Evolutionary conservation across 805 yeast genomes (phyloP), one percentile per base, ranked within the genome.

Genomic region (Maudiozyma pseudohumilis): DNA sequence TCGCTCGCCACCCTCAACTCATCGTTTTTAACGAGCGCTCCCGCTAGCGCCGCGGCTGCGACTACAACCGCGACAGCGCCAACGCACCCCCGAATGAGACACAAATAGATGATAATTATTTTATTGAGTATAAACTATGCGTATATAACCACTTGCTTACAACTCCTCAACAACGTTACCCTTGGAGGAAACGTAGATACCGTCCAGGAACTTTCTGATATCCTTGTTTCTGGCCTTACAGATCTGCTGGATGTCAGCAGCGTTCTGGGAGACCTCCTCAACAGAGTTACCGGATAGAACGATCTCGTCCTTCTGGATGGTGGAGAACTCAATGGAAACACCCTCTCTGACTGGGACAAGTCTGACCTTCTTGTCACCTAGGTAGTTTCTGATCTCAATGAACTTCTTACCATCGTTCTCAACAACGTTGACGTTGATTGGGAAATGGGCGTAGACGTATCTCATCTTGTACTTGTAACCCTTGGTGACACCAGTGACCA

Each of bases 381-480:
- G 80, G 82, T 85, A 92, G 78, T 92, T 92, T 85, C 97, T 88
- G 77, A 92, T 88, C 77, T 92, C 97, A 59, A 89, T 82, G 62
- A 62, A 76, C 50, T 74, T 69, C 38, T 65, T 59, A 56, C 83
- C 85, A 43, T 89, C 89, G 61, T 75, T 72, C 53, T 83, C 85
- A 65, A 83, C 66, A 55, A 87, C 69, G 77, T 88, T 89, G 56
- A 92, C 96, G 74, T 92, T 92, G 74, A 94, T 92, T 69, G 98
- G 99, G 95, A 92, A 92, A 85, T 92, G 98, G 80, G 98, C 99
- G 68, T 89, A 94, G 52, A 92, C 98, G 70, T 86, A 88, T 79
- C 97, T 87, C 96, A 92, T 82, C 84, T 92, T 92, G 92, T 92
- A 92, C 74, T 84, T 80, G 94, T 73, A 89, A 72, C 97, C 98